Evolutionary conservation across 2,329 filamentous ascomycete genomes (phyloP).

Genomic region (Thielaviopsis populi): DNA sequence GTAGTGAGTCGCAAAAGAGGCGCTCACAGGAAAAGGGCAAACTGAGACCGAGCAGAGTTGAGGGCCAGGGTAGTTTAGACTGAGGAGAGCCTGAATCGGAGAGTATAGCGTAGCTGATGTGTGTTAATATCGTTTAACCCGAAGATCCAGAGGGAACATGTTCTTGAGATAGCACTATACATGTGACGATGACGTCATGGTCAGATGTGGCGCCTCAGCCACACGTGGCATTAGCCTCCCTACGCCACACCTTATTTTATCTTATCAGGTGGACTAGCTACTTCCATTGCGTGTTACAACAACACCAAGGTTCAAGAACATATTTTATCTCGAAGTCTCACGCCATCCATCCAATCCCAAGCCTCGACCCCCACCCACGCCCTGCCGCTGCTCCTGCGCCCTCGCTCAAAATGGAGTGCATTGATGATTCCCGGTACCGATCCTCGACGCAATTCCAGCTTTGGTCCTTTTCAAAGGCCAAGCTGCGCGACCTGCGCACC

Average conservation of each 20-base stretch:
- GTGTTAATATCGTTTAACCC: background rate
- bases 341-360: background rate
- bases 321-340: background rate
- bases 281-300: too few relatives aligned
- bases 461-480: slow-evolving; percentile 75
- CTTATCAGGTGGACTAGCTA: background rate
- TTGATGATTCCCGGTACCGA: slow-evolving; percentile 80
- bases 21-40: background rate
- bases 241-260: background rate
- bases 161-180: background rate
- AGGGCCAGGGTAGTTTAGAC: background rate
- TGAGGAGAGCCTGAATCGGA: background rate
- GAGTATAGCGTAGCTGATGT: background rate
- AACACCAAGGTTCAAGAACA: background rate
- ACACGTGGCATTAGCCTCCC: background rate
- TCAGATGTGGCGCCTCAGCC: background rate
- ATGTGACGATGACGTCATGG: background rate
- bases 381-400: too few relatives aligned
- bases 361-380: too few relatives aligned
- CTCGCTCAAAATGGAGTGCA: background rate
- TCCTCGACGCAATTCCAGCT: slow-evolving; percentile 78
- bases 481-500: slow-evolving; percentile 54
- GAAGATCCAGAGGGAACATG: background rate
- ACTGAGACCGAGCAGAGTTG: too few relatives aligned
- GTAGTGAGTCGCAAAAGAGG: background rate